phyloP scores from a whole-genome alignment of 2,329 filamentous ascomycete genomes.

The Penicillium sclerotigenum region DNA sequence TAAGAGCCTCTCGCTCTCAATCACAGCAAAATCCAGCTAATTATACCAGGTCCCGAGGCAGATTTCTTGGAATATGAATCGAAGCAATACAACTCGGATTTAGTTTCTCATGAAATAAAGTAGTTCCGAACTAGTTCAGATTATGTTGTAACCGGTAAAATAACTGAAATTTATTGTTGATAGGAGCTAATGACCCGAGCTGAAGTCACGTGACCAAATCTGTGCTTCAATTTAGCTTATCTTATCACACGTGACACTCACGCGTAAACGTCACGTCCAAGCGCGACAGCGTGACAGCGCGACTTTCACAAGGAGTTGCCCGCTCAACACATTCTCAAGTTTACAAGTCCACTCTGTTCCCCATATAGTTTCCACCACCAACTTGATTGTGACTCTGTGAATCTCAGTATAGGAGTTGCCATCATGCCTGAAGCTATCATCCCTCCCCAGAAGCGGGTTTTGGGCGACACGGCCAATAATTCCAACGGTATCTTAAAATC shows the following conservation, averaged over 20 bases:
- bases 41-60: too few species aligned
- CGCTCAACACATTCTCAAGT: slow-evolving; percentile 11
- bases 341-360: not conserved
- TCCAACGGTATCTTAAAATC: slow-evolving; percentile 61
- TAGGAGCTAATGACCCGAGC: too few species aligned
- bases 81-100: too few species aligned
- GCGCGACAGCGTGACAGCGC: slow-evolving; percentile 27
- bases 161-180: too few species aligned
- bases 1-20: too few species aligned
- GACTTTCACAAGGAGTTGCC: slow-evolving; percentile 16
- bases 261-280: slow-evolving; percentile 29
- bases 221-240: slow-evolving; percentile 20
- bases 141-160: too few species aligned
- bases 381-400: not conserved
- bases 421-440: slow-evolving; percentile 43
- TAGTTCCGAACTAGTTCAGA: too few species aligned
- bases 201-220: too few species aligned
- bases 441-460: slow-evolving; percentile 66
- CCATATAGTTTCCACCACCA: not conserved
- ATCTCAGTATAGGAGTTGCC: slow-evolving; percentile 14
- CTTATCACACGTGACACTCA: slow-evolving; percentile 22
- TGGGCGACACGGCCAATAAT: slow-evolving; percentile 65
- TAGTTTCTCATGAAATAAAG: too few species aligned
- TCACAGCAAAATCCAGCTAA: too few species aligned
- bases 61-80: too few species aligned